Evolutionary conservation across 805 yeast species (phyloP), one percentile per base, ranked within the genome.

Genomic region (Ogataea naganishii): DNA sequence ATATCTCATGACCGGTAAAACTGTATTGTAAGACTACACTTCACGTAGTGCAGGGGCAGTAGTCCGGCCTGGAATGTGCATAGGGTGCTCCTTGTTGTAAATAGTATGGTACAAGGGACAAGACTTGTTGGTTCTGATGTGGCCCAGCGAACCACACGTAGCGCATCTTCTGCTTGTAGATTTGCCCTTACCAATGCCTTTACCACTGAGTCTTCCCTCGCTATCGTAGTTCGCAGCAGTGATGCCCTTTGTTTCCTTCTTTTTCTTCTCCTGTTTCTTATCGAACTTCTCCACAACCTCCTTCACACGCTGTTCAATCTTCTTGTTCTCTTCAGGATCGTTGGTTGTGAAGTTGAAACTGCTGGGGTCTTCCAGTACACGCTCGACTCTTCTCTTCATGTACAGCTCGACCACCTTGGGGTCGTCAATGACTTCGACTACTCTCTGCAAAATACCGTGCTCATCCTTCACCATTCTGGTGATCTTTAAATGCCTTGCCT

Each of bases 81-180:
- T 50, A 5, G 59, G 59, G 35, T 53, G 51, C 7, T 58, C 53
- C 31, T 52, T 53, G 35, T 53, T 53, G 27, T 53, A 56, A 14
- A 53, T 49, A 9, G 58, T 53, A 37, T 71, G 73, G 50, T 82
- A 89, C 70, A 86, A 67, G 11, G 97, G 98, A 59, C 98, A 89
- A 2, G 89, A 62, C 39, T 80, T 80, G 51, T 85, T 86, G 3
- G 98, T 89, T 51, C 92, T 71, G 38, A 89, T 89, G 53, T 89
- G 98, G 0, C 97, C 98, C 39, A 82, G 68, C 9, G 89, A 92
- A 14, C 97, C 97, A 66, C 98, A 89, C 0, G 92, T 80, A 3
- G 94, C 88, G 59, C 98, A 89, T 47, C 84, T 74, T 51, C 98
- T 66, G 7, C 80, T 78, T 5, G 74, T 75, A 18, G 78, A 66